Conservation (phyloP, 768 basidiomycete genomes). For the Mycena maculata region DNA sequence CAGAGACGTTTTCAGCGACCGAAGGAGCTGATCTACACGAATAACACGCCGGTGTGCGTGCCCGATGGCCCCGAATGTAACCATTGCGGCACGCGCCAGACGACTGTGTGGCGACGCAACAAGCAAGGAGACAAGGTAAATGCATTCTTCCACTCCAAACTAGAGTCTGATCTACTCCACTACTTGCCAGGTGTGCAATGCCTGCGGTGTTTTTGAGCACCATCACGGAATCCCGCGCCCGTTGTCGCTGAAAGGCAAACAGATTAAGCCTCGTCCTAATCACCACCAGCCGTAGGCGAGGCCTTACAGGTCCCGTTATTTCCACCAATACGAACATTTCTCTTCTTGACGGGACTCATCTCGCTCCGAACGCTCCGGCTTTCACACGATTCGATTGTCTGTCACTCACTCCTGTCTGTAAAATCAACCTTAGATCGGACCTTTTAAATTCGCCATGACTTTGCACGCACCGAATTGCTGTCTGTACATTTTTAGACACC, state of each 20-base stretch:
- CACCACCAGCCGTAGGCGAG: not conserved
- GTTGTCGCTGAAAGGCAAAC: not conserved
- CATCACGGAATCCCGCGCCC: not conserved
- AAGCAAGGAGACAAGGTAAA: not conserved
- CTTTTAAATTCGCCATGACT: no score
- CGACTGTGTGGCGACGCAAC: slow-evolving; percentile 7
- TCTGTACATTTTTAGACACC: no score
- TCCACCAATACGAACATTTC: no score
- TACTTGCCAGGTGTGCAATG: slow-evolving; percentile 17
- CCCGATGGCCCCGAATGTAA: not conserved
- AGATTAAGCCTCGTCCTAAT: slow-evolving; percentile 3
- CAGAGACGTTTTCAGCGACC: not conserved
- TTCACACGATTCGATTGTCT: no score
- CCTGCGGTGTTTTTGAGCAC: slow-evolving; percentile 4
- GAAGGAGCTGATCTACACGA: not conserved
- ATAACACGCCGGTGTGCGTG: not conserved
- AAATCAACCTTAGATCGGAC: no score
- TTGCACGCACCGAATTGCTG: no score
- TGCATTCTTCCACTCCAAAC: no score
- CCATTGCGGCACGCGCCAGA: slow-evolving; percentile 6
- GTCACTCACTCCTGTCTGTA: no score
- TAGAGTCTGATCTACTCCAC: no score
- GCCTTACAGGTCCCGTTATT: no score
- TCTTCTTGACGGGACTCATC: no score
- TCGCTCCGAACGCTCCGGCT: no score